These are phyloP conservation scores for Naematelia encephala DNA, from an alignment of 768 basidiomycete genomes.

Conservation along the genomic window DNA sequence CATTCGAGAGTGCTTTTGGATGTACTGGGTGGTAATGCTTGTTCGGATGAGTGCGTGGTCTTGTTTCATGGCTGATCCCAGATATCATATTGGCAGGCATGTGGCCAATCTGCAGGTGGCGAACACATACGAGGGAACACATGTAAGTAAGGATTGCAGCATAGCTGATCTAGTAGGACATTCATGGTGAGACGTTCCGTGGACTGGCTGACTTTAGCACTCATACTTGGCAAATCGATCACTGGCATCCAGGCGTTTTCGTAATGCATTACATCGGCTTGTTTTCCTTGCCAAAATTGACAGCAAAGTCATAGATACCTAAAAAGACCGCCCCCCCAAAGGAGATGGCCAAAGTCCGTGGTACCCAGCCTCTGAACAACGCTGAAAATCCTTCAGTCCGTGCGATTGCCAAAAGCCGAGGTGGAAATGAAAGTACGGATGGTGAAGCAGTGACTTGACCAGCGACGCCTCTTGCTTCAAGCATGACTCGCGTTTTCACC, in stretches of 20 bases:
- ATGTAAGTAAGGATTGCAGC: slow-evolving; percentile 52
- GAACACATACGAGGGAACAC: slow-evolving; percentile 84
- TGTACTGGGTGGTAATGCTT: slow-evolving; percentile 90
- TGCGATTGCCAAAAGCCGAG: slow-evolving; percentile 67
- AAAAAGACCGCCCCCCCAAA: slow-evolving; percentile 95
- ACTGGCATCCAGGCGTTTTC: slow-evolving; percentile 81
- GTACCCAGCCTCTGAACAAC: slow-evolving; percentile 80
- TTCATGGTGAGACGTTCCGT: slow-evolving; percentile 34
- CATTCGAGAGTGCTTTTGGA: slow-evolving; percentile 79
- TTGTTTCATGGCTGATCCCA: slow-evolving; percentile 42
- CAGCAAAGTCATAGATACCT: slow-evolving; percentile 75
- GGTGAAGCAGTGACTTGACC: slow-evolving; percentile 22
- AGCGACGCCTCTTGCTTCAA: slow-evolving; percentile 68
- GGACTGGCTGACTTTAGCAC: slow-evolving; percentile 57
- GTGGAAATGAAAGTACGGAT: slow-evolving; percentile 57
- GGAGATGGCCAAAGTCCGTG: slow-evolving; percentile 93
- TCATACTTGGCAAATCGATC: slow-evolving; percentile 88
- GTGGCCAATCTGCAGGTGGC: slow-evolving; percentile 93
- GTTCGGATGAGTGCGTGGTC: slow-evolving; percentile 74
- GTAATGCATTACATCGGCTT: slow-evolving; percentile 6
- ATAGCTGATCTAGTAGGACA: slow-evolving; percentile 30
- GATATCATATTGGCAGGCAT: slow-evolving; percentile 91
- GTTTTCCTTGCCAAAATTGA: slow-evolving; percentile 20
- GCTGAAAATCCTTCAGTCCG: slow-evolving; percentile 66
- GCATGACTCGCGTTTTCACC: slow-evolving; percentile 94